A percentile compares a stretch with the other conserved stretches of the same genome.
These are phyloP conservation scores for Lophiotrema nucula DNA, from an alignment of 495 filamentous ascomycete genomes.

Conservation along the genomic window DNA sequence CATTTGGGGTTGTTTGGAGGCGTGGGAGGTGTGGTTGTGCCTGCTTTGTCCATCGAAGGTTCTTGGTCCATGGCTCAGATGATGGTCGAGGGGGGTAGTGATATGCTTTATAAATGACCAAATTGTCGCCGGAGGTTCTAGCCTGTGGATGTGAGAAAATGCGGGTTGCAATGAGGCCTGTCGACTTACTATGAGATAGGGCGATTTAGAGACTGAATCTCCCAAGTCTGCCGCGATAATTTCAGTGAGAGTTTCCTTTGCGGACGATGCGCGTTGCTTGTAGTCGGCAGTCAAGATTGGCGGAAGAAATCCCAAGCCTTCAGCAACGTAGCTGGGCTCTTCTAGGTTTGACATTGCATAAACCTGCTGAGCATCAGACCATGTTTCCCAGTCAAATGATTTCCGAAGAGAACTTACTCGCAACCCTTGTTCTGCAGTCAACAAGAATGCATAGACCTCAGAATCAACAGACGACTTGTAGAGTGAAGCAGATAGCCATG, in stretches of 20 bases:
- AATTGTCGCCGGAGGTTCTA: constrained; percentile 74
- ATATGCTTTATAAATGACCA: constrained; percentile 85
- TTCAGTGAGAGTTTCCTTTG: constrained; percentile 70
- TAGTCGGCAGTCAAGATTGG: constrained; percentile 72
- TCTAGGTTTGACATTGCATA: constrained; percentile 63
- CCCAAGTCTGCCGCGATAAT: constrained; percentile 81
- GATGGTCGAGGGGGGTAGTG: constrained; percentile 43
- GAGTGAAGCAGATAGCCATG: constrained; percentile 78
- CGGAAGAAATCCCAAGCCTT: constrained; percentile 74
- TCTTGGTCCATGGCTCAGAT: constrained; percentile 40
- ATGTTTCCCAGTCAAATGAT: not conserved
- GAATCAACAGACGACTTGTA: constrained; percentile 57
- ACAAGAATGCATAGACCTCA: constrained; percentile 66
- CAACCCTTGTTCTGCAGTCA: constrained; percentile 68
- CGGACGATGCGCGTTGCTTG: constrained; percentile 62
- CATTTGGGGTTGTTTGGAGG: constrained; percentile 46
- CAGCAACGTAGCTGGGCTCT: constrained; percentile 60
- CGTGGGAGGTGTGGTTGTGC: constrained; percentile 59
- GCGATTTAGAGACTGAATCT: constrained; percentile 63
- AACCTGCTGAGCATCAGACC: constrained; percentile 39
- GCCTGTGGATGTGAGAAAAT: too few species aligned
- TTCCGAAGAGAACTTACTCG: constrained; percentile 56
- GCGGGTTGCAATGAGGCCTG: too few species aligned
- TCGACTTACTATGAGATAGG: constrained; percentile 79
- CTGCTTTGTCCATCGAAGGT: constrained; percentile 74